Base-by-base conservation (phyloP, 176 grass and related monocot genomes). In the Triticum urartu region DNA sequence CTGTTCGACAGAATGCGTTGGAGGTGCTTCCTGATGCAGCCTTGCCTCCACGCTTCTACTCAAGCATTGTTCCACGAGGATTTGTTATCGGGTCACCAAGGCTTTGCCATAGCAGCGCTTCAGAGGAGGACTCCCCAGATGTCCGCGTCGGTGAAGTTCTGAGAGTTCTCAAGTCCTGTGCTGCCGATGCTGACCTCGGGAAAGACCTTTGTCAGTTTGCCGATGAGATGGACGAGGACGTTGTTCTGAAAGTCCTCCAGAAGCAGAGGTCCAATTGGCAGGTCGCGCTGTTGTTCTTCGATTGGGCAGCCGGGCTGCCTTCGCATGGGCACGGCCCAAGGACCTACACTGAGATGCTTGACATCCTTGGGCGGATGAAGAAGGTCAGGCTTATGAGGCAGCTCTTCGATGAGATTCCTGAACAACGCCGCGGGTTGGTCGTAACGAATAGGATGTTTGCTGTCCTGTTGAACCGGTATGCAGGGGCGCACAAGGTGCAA, bases 361-460 rank as follows among this genome's bases (percentile, higher is more conserved):
- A 92, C 85, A 95, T 91, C 79, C 90, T 95, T 34, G 90, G 93
- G 75, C 69, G 90, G 86, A 95, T 95, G 93, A 95, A 95, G 81
- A 89, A 92, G 80, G 87, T 90, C 72, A 85, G 70, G 72, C 38
- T 79, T 21, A 95, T 95, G 93, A 81, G 81, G 8, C 59, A 92
- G 65, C 6, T 84, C 11, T 95, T 95, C 2, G 88, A 95, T 25
- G 90, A 85, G 50, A 95, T 92, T 42, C 88, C 88, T 1, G 47
- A 85, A 35, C 81, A 89, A 25, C 28, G 81, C 13, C 21, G 11
- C 0, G 9, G 3, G 18, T 45, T 20, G 1, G 81, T 90, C 0
- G 75, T 95, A 3, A 95, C 91, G 0, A 83, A 95, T 36, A 92
- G 54, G 87, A 95, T 87, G 81, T 95, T 95, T 79, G 83, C 90